Base-by-base conservation (phyloP, 352 stramenopile genomes). In the Phytophthora fragariae region DNA sequence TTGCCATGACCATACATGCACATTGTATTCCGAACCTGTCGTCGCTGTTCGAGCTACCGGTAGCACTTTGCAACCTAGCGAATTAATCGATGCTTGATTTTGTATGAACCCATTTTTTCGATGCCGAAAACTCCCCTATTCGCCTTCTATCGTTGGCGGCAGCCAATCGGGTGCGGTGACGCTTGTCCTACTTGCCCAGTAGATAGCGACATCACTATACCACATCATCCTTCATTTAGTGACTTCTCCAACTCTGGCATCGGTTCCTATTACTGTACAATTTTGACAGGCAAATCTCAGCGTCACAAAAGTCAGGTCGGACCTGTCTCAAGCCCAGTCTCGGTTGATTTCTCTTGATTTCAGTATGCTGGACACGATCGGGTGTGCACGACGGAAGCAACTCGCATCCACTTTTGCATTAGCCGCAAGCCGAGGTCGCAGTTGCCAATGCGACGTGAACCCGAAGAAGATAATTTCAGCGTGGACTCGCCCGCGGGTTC, bases 311-410 rank as follows among this genome's bases (percentile, higher is more conserved):
- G 0, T 24, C 17, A 15, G 46, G 65, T 12, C 49, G 5, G 31
- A 0, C 65, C 47, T 50, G 57, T 61, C 57, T 67, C 65, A 72
- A 9, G 19, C 35, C 59, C 33, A 10, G 24, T 46, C 19, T 21
- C 19, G 19, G 10, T 31, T 33, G 21, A 54, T 55, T 55, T 66
- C 50, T 53, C 37, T 68, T 72, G 65, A 72, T 68, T 62, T n/a
- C 21, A 72, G 21, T 72, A 72, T 72, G 19, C 57, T 68, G 37
- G 49, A 62, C n/a, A 68, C 35, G 66, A 73, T 73, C 11, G 9
- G 29, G n/a, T 14, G 5, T 68, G 66, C 58, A 68, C 66, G 66
- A 57, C 29, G 66, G 29, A 12, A 41, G 35, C 37, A 24, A 27
- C 11, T 35, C 15, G 33, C 63, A 64, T 53, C 61, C 49, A 74